Evolutionary conservation across 768 basidiomycete genomes (phyloP).

Genomic region (Tulasnella sp.): DNA sequence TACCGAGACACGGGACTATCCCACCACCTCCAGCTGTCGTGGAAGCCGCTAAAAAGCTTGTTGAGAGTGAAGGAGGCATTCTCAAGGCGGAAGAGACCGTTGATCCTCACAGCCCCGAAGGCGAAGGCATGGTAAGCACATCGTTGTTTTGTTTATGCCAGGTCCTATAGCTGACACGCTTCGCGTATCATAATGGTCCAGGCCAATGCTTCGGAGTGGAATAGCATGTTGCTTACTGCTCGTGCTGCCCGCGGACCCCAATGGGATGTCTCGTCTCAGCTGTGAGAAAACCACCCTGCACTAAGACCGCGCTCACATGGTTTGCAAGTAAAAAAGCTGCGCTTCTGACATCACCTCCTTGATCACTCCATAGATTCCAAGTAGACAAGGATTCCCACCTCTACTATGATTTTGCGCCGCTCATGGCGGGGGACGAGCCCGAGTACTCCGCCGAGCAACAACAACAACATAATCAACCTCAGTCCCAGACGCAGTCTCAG

Average conservation of each 20-base stretch:
- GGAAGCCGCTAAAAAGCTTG: constrained; percentile 1
- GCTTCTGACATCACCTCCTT: too few species aligned
- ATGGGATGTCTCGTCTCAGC: constrained; percentile 14
- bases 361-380: constrained; percentile 11
- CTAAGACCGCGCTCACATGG: neutral
- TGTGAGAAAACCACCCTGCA: neutral
- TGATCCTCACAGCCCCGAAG: constrained; percentile 10
- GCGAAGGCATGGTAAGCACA: constrained; percentile 4
- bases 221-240: constrained; percentile 14
- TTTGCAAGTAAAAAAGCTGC: neutral
- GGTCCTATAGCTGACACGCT: neutral
- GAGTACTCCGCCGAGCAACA: too few species aligned
- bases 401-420: constrained; percentile 5
- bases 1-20: constrained; percentile 9
- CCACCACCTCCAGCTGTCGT: constrained; percentile 4
- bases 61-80: neutral
- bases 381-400: constrained; percentile 14
- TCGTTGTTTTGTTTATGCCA: neutral
- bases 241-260: constrained; percentile 7
- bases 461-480: neutral
- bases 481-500: constrained; percentile 1
- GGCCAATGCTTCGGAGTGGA: constrained; percentile 15
- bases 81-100: constrained; percentile 1
- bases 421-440: neutral
- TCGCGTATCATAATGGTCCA: neutral